Base-by-base conservation (phyloP, 2,329 filamentous ascomycete genomes). In the Penicillium janthinellum region DNA sequence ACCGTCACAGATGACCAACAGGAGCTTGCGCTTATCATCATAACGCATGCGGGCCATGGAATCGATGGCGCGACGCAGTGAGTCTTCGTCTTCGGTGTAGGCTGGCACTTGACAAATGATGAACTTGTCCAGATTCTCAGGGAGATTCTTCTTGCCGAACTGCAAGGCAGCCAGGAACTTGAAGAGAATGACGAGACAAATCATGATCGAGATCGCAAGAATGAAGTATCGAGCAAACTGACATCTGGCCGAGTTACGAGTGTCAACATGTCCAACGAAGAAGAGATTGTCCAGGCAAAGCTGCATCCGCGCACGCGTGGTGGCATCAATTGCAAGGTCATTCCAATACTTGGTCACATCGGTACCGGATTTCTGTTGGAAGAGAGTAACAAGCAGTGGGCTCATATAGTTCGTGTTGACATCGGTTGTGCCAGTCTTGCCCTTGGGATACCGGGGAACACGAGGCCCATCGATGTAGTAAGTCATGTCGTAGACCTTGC, bases 31-130 rank as follows among this genome's bases (percentile, higher is more conserved):
- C 82, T 99, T 99, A 79, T 99, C 67, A 47, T 99, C 95, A 73
- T 99, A 99, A 67, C 88, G 88, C 92, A 97, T 97, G 62, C 92
- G 86, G 31, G 95, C 93, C 60, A 92, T 90, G 0, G 95, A 99
- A 75, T 99, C 95, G 69, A 99, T 96, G 60, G 95, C 95, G 82
- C 94, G 93, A 57, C 95, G 92, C 28, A 99, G 84, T 38, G 94
- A 98, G 0, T 99, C 96, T 76, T 99, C 96, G 73, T 98, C 95
- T 81, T 99, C 95, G 0, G 95, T 99, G 72, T 99, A 99, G 1
- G 92, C 95, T 0, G 95, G 95, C 61, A 99, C 94, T 77, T 97
- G 96, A 73, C 92, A 96, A 78, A 99, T 97, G 75, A 99, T 84
- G 75, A 99, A 99, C 75, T 99, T 99, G 79, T 99, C 95, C 34